Evolutionary conservation across 345 rosid genomes (phyloP).

Genomic region (Eucalyptus erythrocorys): DNA sequence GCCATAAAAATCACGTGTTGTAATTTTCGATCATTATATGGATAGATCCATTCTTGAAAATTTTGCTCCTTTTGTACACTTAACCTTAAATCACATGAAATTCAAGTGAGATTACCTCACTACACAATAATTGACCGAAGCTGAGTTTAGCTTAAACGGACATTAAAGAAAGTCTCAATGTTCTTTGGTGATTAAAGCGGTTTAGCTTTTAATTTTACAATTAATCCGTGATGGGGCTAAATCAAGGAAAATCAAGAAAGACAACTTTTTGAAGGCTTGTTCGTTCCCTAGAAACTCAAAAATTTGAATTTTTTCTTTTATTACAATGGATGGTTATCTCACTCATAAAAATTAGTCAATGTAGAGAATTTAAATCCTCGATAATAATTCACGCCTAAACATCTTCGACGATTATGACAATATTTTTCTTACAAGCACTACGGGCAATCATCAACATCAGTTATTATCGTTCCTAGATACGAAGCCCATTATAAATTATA

Average conservation of each 20-base stretch:
- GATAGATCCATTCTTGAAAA: background rate
- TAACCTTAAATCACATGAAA: background rate
- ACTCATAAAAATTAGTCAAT: background rate
- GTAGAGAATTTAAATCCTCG: accelerated
- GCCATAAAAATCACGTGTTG: background rate
- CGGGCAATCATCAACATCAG: background rate
- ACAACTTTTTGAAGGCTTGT: background rate
- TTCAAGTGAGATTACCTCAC: background rate
- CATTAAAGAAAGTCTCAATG: background rate
- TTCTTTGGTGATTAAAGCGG: background rate
- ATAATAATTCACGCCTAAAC: background rate
- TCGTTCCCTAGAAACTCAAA: background rate
- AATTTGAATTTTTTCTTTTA: background rate
- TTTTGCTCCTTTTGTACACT: background rate
- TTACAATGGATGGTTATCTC: background rate
- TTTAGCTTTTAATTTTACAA: background rate
- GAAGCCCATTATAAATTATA: no score
- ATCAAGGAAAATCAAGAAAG: background rate
- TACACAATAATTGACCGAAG: background rate
- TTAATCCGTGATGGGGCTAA: background rate
- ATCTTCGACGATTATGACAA: background rate
- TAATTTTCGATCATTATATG: background rate
- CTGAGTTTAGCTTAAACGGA: background rate
- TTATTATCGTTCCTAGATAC: no score
- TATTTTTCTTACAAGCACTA: background rate